Conservation (phyloP, 1,284 basidiomycete genomes). For the Ganoderma meredithae region DNA sequence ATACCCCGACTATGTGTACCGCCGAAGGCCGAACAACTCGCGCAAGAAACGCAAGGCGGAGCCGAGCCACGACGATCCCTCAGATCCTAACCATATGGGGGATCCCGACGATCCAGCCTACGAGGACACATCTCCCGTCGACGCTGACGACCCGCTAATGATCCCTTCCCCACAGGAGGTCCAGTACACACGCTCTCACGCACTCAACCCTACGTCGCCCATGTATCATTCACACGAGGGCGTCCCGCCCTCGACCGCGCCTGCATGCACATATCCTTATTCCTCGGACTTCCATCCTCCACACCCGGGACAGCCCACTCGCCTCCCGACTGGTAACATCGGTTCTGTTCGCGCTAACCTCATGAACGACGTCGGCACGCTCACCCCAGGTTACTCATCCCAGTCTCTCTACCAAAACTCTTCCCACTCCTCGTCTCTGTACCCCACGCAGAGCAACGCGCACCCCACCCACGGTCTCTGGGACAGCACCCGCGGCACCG, state of each 20-base stretch:
- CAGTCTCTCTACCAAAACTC: conserved; percentile 28
- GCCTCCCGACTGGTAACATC: conserved; percentile 17
- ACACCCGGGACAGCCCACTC: conserved; percentile 24
- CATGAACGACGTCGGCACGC: conserved; percentile 27
- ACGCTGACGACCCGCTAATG: conserved; percentile 36
- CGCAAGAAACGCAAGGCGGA: conserved; percentile 72
- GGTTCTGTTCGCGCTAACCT: conserved; percentile 34
- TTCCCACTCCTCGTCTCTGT: conserved; percentile 18
- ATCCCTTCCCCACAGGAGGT: conserved; percentile 32
- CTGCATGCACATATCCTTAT: conserved; percentile 34
- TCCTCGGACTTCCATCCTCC: conserved; percentile 31
- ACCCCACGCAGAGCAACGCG: conserved; percentile 13
- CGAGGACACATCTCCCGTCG: conserved; percentile 41
- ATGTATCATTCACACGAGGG: conserved; percentile 31
- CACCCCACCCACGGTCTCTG: conserved; percentile 30
- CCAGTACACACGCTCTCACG: conserved; percentile 34
- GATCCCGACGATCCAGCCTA: conserved; percentile 51
- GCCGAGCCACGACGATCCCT: conserved; percentile 41
- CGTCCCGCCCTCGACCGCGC: conserved; percentile 10
- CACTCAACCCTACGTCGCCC: conserved; percentile 26
- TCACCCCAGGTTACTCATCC: conserved; percentile 23
- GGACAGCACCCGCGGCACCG: conserved; percentile 31
- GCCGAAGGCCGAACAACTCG: conserved; percentile 83
- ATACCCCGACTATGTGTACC: conserved; percentile 88
- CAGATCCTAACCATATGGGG: conserved; percentile 38